Base-by-base conservation (phyloP, 768 basidiomycete genomes). In the Hypholoma fasciculare region DNA sequence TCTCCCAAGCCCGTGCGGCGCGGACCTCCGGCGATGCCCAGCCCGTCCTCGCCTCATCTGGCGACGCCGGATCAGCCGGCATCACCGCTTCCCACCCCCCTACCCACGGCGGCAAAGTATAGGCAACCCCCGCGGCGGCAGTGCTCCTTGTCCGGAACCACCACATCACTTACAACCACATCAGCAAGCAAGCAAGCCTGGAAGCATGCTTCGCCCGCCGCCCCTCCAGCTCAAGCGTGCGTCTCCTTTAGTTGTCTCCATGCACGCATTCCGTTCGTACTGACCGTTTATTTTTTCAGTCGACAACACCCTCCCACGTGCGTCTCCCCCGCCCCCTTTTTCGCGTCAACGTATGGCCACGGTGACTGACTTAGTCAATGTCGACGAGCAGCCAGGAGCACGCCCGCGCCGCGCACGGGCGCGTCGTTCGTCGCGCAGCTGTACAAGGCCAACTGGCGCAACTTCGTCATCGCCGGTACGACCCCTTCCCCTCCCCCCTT, bases 371-470 rank as follows among this genome's bases (percentile, higher is more conserved):
- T n/a, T n/a, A n/a, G n/a, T n/a, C n/a, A n/a, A 23, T 23, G 23
- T 4, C 23, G 23, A 23, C 23, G 23, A 23, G 23, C 23, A 23
- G 23, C 23, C 23, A 23, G 66, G 55, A 65, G 65, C 63, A 54
- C 59, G 61, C 50, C 66, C 64, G 66, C 69, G 61, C 58, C 65
- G 52, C 59, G 66, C 52, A 34, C 30, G 30, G 30, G 30, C 30
- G 30, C 30, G 30, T 64, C 71, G 17, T 76, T 78, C 63, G 66
- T 72, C 60, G 60, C 67, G 17, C 67, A 71, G 66, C 62, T 78
- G 48, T 77, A 77, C 63, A 70, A 72, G 61, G 71, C 71, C 26
- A 73, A 74, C 57, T 78, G 77, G 76, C 71, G 74, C 63, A 78
- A 76, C 60, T 65, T 69, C 57, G 71, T 78, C 60, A 71, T 77